Percentiles rank a stretch among this genome's conserved stretches.
Conservation (phyloP, 2,329 filamentous ascomycete genomes). For the Didymosphaeria variabile region DNA sequence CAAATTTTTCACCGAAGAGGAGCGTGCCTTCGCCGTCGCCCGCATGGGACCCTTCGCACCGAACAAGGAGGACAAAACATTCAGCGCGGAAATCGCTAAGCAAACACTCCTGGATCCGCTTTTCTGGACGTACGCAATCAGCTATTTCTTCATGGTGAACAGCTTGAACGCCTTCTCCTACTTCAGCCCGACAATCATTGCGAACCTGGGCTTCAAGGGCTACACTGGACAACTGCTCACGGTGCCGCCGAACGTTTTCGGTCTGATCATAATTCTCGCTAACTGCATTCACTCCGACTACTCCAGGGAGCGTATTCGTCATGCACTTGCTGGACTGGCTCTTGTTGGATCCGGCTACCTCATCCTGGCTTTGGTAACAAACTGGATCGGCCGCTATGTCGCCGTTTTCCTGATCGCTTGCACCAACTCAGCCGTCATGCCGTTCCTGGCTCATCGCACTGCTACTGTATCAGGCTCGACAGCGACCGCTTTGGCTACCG, state of each 20-base stretch:
- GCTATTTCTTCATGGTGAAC: conserved; percentile 40
- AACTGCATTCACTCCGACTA: conserved; percentile 35
- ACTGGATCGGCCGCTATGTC: conserved; percentile 33
- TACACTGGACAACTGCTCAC: conserved; percentile 72
- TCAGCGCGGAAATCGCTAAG: conserved; percentile 57
- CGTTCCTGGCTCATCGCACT: conserved; percentile 32
- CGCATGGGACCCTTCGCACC: conserved; percentile 64
- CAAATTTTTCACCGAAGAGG: conserved; percentile 72
- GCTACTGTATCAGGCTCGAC: conserved; percentile 33
- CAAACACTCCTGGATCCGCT: conserved; percentile 60
- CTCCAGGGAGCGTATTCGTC: conserved; percentile 32
- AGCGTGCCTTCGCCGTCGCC: conserved; percentile 74
- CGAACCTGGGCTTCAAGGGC: conserved; percentile 63
- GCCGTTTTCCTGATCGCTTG: conserved; percentile 34
- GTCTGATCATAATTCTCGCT: conserved; percentile 59
- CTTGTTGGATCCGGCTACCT: conserved; percentile 31
- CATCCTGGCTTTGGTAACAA: conserved; percentile 27
- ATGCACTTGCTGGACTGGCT: conserved; percentile 26
- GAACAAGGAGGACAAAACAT: conserved; percentile 52
- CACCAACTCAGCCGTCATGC: conserved; percentile 32
- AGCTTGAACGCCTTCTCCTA: conserved; percentile 55
- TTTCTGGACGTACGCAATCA: conserved; percentile 61
- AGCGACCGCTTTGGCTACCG: conserved; percentile 32
- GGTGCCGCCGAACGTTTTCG: conserved; percentile 70
- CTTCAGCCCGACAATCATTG: conserved; percentile 72